Base-by-base conservation (phyloP, 768 basidiomycete species). In the Leccinum incarnatum region DNA sequence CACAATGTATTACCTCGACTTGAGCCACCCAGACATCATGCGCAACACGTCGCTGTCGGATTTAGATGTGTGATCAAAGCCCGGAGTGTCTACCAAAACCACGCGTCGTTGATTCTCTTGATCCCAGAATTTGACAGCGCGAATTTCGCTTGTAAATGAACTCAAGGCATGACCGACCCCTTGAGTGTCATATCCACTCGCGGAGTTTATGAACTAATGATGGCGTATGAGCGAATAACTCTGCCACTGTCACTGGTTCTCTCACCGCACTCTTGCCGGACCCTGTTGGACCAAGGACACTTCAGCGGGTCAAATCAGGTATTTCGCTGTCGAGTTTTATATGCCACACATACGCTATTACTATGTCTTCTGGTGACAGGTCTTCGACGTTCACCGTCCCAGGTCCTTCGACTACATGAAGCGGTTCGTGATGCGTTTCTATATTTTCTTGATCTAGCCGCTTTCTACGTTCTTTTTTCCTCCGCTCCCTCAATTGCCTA, bases 31-130 rank as follows among this genome's bases (percentile, higher is more conserved):
- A 5, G 64, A 59, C 2, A 68, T 60, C 57, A 48, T 37, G 6
- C 32, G n/a, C 21, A 69, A 37, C 12, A 62, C 46, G 1, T 59
- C 57, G 21, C 53, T 27, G 30, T 68, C 67, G 10, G 65, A 49
- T 48, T 56, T 51, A 12, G 6, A 46, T 7, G 61, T 69, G 45
- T 62, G 61, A 14, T 69, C 61, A n/a, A 70, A 69, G 1, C 69
- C 61, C 0, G 69, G 69, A 0, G 69, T 70, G 25, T 71, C 69
- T 21, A 71, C 69, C 5, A 70, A 23, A 6, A 68, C 67, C 2
- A 68, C 47, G 10, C 29, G 3, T 50, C 12, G 30, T 2, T 14
- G 2, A 12, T 17, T 60, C n/a, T 49, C 14, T 7, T 57, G 10
- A 14, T 65, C 37, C 52, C 17, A 25, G 34, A 58, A 58, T 52